Evolutionary conservation across 768 basidiomycete species (phyloP), one percentile per base, ranked within the genome.

Genomic region (Sporobolomyces phaffii): DNA sequence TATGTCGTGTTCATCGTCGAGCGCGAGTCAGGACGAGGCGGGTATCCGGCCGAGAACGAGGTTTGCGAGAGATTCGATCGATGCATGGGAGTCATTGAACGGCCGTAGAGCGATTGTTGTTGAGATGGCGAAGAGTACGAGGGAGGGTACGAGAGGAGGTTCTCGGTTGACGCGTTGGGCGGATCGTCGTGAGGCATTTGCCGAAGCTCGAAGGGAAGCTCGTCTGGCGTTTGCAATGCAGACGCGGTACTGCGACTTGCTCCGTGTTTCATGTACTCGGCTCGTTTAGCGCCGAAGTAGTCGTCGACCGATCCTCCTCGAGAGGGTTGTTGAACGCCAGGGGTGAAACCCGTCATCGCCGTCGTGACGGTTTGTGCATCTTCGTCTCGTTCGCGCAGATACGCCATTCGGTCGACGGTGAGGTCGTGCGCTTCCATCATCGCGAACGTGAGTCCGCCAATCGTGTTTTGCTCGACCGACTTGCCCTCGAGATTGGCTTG

Each of bases 391-490:
- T 67, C 53, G 14, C 65, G 59, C 22, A 72, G 58, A 53, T 60
- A 72, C 10, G 65, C 65, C 36, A 26, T 43, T 4, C 70, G 77
- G 63, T 79, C 78, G 73, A 76, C 78, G n/a, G 77, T 75, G 47
- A 79, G 73, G 64, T 78, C 76, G 72, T 78, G 78, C 73, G 73
- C 62, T n/a, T 63, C 64, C 52, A 57, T 38, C 38, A 69, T 38
- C 24, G 62, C 63, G 52, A 64, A 70, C 38, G 63, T 72, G 36
- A 72, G 61, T 5, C 64, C 65, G 51, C 70, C 66, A 18, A 48
- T 47, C 47, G 47, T 67, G 44, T 59, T 61, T 29, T 60, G 58
- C 11, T 56, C 57, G 64, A 63, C 59, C 44, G 59, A 53, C 50
- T 65, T 60, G 54, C 70, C 70, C 22, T 63, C 70, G 60, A 72